phyloP scores from a whole-genome alignment of 495 filamentous ascomycete species.

The Penicillium pulvis region DNA sequence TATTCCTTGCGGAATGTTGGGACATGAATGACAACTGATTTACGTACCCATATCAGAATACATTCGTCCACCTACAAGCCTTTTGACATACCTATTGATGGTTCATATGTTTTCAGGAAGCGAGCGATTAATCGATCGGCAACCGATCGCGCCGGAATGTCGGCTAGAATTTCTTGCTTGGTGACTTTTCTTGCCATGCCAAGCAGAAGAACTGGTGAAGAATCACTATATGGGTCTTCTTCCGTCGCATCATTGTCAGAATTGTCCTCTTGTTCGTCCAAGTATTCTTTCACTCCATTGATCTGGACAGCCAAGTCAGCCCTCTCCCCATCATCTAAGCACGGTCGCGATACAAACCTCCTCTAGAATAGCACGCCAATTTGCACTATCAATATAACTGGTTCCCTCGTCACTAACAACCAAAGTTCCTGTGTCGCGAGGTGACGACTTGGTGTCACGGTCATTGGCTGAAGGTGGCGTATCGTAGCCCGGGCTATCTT shows the following conservation, averaged over 20 bases:
- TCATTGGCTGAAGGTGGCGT: slow-evolving; percentile 63
- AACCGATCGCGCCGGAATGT: slow-evolving; percentile 43
- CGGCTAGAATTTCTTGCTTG: slow-evolving; percentile 40
- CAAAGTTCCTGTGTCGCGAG: slow-evolving; percentile 59
- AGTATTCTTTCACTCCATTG: slow-evolving; percentile 33
- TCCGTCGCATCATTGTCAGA: slow-evolving; percentile 31
- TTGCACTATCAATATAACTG: slow-evolving; percentile 50
- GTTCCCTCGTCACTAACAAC: slow-evolving; percentile 57
- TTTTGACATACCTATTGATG: slow-evolving; percentile 35
- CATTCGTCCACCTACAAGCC: not conserved
- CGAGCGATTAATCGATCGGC: slow-evolving; percentile 48
- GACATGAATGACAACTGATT: slow-evolving; percentile 44
- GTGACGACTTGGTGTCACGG: slow-evolving; percentile 53
- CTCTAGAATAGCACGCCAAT: slow-evolving; percentile 55
- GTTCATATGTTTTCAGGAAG: slow-evolving; percentile 48
- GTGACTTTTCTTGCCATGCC: slow-evolving; percentile 35
- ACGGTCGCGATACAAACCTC: slow-evolving; percentile 37
- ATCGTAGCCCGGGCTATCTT: slow-evolving; percentile 10
- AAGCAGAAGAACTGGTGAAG: slow-evolving; percentile 43
- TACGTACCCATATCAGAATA: not conserved
- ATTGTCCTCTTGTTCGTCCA: slow-evolving; percentile 28
- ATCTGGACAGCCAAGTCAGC: slow-evolving; percentile 34
- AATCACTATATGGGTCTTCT: slow-evolving; percentile 20
- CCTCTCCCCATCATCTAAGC: not conserved
- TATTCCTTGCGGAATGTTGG: slow-evolving; percentile 48